Evolutionary conservation across 2,329 filamentous ascomycete genomes (phyloP).

Genomic region (Sclerotiophoma versabilis): DNA sequence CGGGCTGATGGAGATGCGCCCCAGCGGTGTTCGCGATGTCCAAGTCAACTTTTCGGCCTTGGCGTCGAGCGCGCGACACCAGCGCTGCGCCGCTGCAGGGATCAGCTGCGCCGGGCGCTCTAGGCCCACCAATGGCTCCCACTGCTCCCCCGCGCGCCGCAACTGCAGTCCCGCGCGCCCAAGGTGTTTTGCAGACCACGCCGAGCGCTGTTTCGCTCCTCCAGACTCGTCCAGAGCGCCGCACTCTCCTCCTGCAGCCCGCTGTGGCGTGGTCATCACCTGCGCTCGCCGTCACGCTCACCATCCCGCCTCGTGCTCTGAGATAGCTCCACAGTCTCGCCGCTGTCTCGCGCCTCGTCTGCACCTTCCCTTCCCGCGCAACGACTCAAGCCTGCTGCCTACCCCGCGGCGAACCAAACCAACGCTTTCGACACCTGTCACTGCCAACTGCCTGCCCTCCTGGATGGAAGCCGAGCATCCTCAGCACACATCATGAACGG

Average conservation of each 20-base stretch:
- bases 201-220: background rate
- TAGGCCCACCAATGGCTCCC: slow-evolving; percentile 7
- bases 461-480: slow-evolving; percentile 27
- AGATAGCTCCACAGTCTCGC: background rate
- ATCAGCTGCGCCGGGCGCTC: slow-evolving; percentile 18
- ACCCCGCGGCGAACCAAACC: slow-evolving; percentile 21
- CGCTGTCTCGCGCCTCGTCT: slow-evolving; percentile 18
- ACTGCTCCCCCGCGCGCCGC: slow-evolving; percentile 13
- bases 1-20: slow-evolving; percentile 19
- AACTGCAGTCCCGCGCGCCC: slow-evolving; percentile 4
- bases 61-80: no score
- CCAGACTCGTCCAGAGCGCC: background rate
- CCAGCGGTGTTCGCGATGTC: background rate
- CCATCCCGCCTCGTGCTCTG: background rate
- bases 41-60: slow-evolving; percentile 25
- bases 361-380: slow-evolving; percentile 19
- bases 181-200: background rate
- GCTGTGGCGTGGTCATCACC: slow-evolving; percentile 15
- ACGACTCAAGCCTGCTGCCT: slow-evolving; percentile 20
- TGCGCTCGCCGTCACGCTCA: background rate
- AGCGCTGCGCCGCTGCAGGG: slow-evolving; percentile 23
- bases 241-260: slow-evolving; percentile 2
- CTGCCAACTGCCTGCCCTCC: slow-evolving; percentile 12
- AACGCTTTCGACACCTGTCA: slow-evolving; percentile 7
- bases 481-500: slow-evolving; percentile 52